Base-by-base conservation (phyloP, 2,329 filamentous ascomycete genomes). In the Aspergillus hiratsukae region DNA sequence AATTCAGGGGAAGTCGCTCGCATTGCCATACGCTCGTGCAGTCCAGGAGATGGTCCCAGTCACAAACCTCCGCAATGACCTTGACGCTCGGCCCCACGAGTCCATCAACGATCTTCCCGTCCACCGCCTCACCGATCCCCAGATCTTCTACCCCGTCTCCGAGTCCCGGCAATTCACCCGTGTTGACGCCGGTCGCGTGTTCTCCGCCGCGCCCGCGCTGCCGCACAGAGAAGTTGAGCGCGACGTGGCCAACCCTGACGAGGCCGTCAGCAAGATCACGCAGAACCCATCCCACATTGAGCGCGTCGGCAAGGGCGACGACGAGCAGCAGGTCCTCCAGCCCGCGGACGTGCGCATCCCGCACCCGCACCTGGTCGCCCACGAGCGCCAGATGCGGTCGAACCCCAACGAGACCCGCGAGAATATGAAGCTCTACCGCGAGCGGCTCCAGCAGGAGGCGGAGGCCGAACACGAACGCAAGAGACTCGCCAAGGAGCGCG, bases 11-110 rank as follows among this genome's bases (percentile, higher is more conserved):
- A 91, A 93, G 78, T 81, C 80, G 58, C 76, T 96, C 40, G 91
- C 91, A 2, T 81, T 78, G 27, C 87, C 90, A 11, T 97, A 97
- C 72, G 81, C 87, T 25, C 82, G 83, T 56, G 89, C 91, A 10
- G 81, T 97, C 25, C 80, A 90, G 64, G 76, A 78, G 35, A 96
- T 97, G 91, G 78, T 97, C 4, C 91, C 91, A 2, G 81, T 81
- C 54, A 89, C 85, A n/a, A 76, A 76, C 3, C 75, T 80, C 58
- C 53, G 54, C 17, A n/a, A 54, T 4, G 67, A 70, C 48, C 59
- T 71, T 28, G 55, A 66, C 27, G 66, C 63, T 55, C 72, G 75
- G 52, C 68, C 71, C 8, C 84, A 87, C 66, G 85, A 87, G 70
- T 76, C 81, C 25, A 85, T 87, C 67, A 87, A 87, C 65, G 85